A percentile compares a stretch with the other conserved stretches of the same genome.
Conservation (phyloP, 108 stramenopile genomes). For the Cyclostephanos invisitatus region DNA sequence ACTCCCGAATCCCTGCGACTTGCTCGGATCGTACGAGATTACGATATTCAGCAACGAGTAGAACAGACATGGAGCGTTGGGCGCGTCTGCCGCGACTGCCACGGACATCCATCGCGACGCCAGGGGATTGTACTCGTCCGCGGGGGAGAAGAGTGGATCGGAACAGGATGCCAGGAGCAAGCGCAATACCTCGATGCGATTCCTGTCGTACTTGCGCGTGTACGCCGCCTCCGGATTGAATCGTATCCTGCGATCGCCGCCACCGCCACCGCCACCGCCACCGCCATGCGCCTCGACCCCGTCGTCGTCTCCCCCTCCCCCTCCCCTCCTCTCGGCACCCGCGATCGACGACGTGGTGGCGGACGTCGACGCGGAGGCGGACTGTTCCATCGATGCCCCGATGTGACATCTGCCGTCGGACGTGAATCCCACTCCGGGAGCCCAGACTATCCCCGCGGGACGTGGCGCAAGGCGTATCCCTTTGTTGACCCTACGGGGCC, state of each 20-base stretch:
- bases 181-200: constrained; percentile 94
- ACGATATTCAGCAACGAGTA: constrained; percentile 92
- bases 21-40: constrained; percentile 82
- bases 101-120: constrained; percentile 85
- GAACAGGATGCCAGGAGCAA: constrained; percentile 86
- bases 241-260: too few relatives aligned
- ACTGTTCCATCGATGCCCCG: neutral
- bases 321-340: neutral
- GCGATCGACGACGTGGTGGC: neutral
- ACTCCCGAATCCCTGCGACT: constrained; percentile 47
- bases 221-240: constrained; percentile 40
- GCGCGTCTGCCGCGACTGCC: constrained; percentile 87
- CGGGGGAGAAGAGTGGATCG: constrained; percentile 91
- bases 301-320: neutral
- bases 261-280: too few relatives aligned
- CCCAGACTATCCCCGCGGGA: constrained; percentile 78
- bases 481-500: constrained; percentile 43
- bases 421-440: constrained; percentile 67
- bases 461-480: constrained; percentile 61
- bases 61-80: constrained; percentile 92
- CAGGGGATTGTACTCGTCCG: constrained; percentile 90
- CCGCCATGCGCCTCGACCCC: neutral
- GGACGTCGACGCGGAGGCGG: neutral
- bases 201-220: constrained; percentile 88
- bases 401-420: constrained; percentile 40